Evolutionary conservation across 768 basidiomycete species (phyloP).

Genomic region (Suillus paluster): DNA sequence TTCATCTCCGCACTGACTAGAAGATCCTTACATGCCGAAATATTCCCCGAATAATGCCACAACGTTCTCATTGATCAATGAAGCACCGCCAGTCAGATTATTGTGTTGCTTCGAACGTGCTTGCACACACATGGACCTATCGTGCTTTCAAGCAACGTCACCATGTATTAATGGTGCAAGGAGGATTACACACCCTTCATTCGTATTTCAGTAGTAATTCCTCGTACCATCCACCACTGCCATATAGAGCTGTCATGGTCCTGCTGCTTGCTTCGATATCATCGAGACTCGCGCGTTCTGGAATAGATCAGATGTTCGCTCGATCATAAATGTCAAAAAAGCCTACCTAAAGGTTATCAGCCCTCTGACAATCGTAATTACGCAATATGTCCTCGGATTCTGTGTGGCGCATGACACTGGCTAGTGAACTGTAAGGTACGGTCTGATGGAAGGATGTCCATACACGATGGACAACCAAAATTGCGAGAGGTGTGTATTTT

Average conservation of each 20-base stretch:
- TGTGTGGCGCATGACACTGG: background rate
- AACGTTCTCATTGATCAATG: background rate
- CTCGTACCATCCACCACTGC: background rate
- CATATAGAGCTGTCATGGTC: background rate
- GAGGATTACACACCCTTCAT: background rate
- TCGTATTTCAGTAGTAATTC: background rate
- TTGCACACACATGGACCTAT: background rate
- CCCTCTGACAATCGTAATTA: background rate
- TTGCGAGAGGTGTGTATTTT: background rate
- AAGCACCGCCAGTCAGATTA: background rate
- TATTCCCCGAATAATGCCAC: background rate
- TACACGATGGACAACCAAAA: background rate
- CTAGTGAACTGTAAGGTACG: no score
- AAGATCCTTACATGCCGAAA: background rate
- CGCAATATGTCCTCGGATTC: background rate
- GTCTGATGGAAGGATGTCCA: background rate
- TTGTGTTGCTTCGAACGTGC: background rate
- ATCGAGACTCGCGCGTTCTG: background rate
- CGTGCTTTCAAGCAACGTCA: background rate
- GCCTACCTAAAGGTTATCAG: constrained; percentile 1
- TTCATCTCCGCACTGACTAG: constrained; percentile 7
- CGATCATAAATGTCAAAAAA: constrained; percentile 1
- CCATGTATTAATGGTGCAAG: background rate
- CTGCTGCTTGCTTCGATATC: background rate
- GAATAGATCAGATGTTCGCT: background rate